These are phyloP conservation scores for Amanita inopinata DNA, from an alignment of 768 basidiomycete species.

Conservation along the genomic window DNA sequence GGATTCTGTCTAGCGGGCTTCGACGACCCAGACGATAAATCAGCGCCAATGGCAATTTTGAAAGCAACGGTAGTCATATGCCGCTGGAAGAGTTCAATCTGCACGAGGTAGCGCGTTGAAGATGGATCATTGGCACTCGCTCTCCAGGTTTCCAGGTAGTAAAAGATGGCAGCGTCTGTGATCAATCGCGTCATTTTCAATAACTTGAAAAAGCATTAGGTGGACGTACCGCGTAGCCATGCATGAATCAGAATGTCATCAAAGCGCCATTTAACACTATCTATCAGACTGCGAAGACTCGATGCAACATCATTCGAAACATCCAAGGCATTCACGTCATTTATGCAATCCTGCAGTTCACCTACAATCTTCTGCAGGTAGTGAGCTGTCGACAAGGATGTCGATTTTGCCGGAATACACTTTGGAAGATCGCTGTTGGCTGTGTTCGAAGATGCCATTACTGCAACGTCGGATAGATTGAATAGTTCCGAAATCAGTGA, in stretches of 20 bases:
- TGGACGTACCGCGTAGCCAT: constrained; percentile 72
- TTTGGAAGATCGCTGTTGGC: constrained; percentile 32
- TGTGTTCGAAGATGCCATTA: constrained; percentile 43
- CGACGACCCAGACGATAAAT: constrained; percentile 38
- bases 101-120: constrained; percentile 65
- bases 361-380: constrained; percentile 72
- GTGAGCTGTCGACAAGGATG: constrained; percentile 73
- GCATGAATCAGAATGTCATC: constrained; percentile 65
- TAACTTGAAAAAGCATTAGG: not conserved
- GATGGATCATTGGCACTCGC: constrained; percentile 50
- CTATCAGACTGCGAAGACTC: constrained; percentile 63
- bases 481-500: constrained; percentile 83
- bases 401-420: constrained; percentile 64
- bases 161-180: constrained; percentile 80
- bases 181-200: not conserved
- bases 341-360: constrained; percentile 81
- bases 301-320: constrained; percentile 66
- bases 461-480: constrained; percentile 56
- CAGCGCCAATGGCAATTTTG: constrained; percentile 73
- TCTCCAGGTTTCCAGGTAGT: constrained; percentile 82
- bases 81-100: constrained; percentile 74
- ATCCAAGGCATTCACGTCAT: constrained; percentile 72
- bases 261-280: constrained; percentile 82
- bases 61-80: constrained; percentile 68
- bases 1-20: constrained; percentile 46